These are phyloP conservation scores for Durusdinium trenchii DNA, from an alignment of 73 alveolate genomes.

Conservation along the genomic window DNA sequence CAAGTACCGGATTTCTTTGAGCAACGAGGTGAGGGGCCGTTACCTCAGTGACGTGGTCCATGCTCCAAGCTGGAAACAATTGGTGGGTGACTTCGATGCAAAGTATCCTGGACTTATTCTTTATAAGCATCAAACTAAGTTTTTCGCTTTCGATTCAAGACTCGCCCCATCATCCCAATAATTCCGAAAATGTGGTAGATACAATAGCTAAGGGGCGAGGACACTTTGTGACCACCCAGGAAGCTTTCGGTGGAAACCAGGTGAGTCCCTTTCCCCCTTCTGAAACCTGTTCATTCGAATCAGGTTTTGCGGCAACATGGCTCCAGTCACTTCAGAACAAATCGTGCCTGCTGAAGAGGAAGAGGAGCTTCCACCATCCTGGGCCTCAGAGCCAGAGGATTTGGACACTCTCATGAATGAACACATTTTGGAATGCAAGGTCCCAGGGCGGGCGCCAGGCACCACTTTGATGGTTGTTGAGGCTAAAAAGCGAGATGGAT, in stretches of 20 bases:
- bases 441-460: slow-evolving; percentile 20
- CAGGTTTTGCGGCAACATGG: slow-evolving; percentile 46
- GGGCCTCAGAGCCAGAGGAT: neutral
- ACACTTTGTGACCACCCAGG: neutral
- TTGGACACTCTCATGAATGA: neutral
- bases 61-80: neutral
- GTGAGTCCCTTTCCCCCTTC: neutral
- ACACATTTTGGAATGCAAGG: slow-evolving; percentile 1
- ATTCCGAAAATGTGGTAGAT: neutral
- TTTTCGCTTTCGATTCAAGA: neutral
- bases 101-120: neutral
- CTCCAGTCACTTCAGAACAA: neutral
- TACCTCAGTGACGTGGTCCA: neutral
- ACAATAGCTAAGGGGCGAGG: too few species aligned
- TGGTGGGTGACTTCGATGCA: neutral
- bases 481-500: neutral
- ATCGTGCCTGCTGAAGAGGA: neutral
- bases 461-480: neutral
- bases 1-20: neutral
- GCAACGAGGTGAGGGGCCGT: neutral
- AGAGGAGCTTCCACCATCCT: neutral
- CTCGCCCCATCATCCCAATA: neutral
- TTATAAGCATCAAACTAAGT: too few species aligned
- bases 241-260: neutral
- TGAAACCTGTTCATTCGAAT: neutral